phyloP scores from a whole-genome alignment of 306 rosid genomes.

The Dicorynia guianensis region DNA sequence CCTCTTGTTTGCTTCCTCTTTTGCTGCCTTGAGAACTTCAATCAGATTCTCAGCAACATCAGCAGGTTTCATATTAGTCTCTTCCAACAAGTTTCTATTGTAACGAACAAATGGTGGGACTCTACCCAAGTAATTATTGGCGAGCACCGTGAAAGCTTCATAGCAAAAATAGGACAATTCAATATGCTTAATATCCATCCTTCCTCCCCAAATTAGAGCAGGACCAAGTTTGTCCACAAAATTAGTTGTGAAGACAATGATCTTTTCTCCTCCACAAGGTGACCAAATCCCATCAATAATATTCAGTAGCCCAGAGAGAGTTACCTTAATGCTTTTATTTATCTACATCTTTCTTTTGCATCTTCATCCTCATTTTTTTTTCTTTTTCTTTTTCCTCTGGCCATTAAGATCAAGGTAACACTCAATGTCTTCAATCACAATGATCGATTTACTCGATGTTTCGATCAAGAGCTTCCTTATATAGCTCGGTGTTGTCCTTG shows the following conservation, averaged over 20 bases:
- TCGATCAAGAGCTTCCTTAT: slow-evolving; percentile 48
- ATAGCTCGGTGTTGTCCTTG: slow-evolving; percentile 53
- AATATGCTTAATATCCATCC: slow-evolving; percentile 77
- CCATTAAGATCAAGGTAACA: slow-evolving; percentile 70
- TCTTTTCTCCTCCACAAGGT: slow-evolving; percentile 69
- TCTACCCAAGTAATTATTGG: slow-evolving; percentile 67
- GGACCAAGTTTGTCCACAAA: slow-evolving; percentile 69
- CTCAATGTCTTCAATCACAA: slow-evolving; percentile 68
- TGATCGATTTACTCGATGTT: slow-evolving; percentile 43
- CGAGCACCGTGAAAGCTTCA: slow-evolving; percentile 66
- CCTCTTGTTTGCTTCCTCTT: slow-evolving; percentile 40
- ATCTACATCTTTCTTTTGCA: slow-evolving; percentile 44
- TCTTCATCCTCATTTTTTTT: slow-evolving; percentile 6
- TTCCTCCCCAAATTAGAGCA: slow-evolving; percentile 63
- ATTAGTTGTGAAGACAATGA: slow-evolving; percentile 68
- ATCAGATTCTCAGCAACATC: slow-evolving; percentile 77
- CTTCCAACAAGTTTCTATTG: slow-evolving; percentile 43
- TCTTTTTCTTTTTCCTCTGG: slow-evolving; percentile 48
- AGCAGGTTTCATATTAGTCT: slow-evolving; percentile 61
- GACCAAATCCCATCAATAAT: slow-evolving; percentile 81
- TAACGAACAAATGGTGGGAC: slow-evolving; percentile 44
- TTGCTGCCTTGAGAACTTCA: slow-evolving; percentile 60
- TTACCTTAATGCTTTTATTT: slow-evolving; percentile 51
- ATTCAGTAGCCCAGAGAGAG: slow-evolving; percentile 67
- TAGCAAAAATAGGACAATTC: slow-evolving; percentile 64